Evolutionary conservation across 2,329 filamentous ascomycete genomes (phyloP), one percentile per base, ranked within the genome.

Genomic region (Talaromyces verruculosus): DNA sequence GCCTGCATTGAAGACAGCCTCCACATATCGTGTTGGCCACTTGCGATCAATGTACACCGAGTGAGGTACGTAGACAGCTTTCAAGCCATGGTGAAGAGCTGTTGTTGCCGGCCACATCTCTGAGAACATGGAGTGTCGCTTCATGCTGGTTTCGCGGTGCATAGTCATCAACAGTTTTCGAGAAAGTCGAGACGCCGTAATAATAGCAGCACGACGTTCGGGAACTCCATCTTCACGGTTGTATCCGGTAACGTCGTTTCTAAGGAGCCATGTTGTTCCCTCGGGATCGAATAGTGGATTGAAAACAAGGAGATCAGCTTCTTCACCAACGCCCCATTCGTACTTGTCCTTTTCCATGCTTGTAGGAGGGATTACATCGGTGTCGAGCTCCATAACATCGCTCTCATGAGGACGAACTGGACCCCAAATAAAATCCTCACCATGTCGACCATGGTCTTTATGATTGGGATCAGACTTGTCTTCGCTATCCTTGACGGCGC

Each of bases 31-130:
- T 1, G 86, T 85, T 0, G 93, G 93, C 94, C 94, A 98, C 72
- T 88, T 85, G 65, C 93, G 89, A 78, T 97, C 93, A 17, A 94
- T 87, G 75, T 90, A 98, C 64, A 96, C 85, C 0, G 93, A 92
- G 73, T 98, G 94, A 0, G 94, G 94, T 2, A 89, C 92, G 70
- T 90, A 96, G 15, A 97, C 93, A 43, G 92, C 93, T 81, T 97
- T 98, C 80, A 91, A 89, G 11, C 94, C 94, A 76, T 97, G 93
- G 67, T 97, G 93, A 10, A 98, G 84, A 1, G 93, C 91, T 0
- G 91, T 88, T 0, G 91, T 95, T 0, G 90, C 89, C 0, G 93
- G 92, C 92, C 92, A 97, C 93, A 97, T 97, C 78, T 98, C 94
- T 0, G 93, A 91, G 76, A 96, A 96, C 82, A 95, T 96, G 69